A percentile compares a stretch with the other conserved stretches of the same genome.
phyloP scores from a whole-genome alignment of 495 filamentous ascomycete species.

The Pseudoneurospora amorphoporcata region DNA sequence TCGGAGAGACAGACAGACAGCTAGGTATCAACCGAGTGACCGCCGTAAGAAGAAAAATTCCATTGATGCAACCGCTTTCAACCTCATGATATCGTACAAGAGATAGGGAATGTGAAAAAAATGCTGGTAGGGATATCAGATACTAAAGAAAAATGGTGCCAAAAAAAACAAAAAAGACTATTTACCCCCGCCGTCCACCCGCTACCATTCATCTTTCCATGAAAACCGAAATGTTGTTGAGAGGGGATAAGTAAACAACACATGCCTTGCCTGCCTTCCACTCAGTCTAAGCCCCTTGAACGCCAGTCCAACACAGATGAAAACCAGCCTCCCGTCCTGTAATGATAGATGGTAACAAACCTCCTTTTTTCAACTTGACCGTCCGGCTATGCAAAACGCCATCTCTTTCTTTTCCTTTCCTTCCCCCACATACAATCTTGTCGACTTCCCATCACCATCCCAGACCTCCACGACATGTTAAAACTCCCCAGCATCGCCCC shows the following conservation, averaged over 20 bases:
- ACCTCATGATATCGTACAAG: not conserved
- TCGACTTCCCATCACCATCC: not conserved
- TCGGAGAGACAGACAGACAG: not conserved
- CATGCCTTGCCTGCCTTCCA: not conserved
- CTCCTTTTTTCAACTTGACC: not conserved
- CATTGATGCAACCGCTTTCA: not conserved
- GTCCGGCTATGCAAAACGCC: not conserved
- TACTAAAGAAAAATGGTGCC: not conserved
- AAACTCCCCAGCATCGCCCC: conserved; percentile 38
- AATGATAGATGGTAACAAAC: not conserved
- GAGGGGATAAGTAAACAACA: not conserved
- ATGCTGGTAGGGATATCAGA: not conserved
- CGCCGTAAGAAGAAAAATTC: not conserved
- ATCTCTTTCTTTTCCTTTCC: not conserved
- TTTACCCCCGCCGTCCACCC: not conserved
- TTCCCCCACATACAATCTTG: no score
- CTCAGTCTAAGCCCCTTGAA: not conserved
- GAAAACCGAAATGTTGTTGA: not conserved
- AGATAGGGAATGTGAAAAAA: not conserved
- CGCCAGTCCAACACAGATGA: not conserved
- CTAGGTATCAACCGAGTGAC: not conserved
- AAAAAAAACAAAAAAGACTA: not conserved
- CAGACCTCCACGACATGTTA: conserved; percentile 4
- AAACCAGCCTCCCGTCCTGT: not conserved
- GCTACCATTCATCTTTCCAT: not conserved